Base-by-base conservation (phyloP, 2,329 filamentous ascomycete species). In the Cercospora nicotianae region DNA sequence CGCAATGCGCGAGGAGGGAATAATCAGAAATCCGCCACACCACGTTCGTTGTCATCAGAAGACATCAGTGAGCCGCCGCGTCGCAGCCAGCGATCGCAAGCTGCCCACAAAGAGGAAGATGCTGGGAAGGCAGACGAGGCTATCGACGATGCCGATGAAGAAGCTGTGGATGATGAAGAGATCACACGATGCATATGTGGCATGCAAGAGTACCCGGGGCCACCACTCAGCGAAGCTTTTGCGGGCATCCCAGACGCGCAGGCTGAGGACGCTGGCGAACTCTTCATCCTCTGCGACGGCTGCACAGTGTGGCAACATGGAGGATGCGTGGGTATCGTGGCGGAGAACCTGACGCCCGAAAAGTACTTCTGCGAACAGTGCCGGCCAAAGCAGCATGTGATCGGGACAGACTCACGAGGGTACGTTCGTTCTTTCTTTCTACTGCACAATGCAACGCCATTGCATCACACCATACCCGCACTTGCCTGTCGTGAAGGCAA, bases 241-340 rank as follows among this genome's bases (percentile, higher is more conserved):
- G 76, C 75, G 62, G 73, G 75, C 81, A 86, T 73, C n/a, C 66
- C 70, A n/a, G 84, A 86, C 69, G 76, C 83, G 71, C 84, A 92
- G 70, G 88, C 89, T 33, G 93, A 97, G 76, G 94, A 98, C 72
- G 86, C 94, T 72, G 95, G 94, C 55, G 94, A 94, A 63, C 91
- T 98, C 81, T 99, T 97, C 81, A 94, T 99, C 73, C 94, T 98
- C 83, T 99, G 95, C 86, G 95, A 98, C 81, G 86, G 92, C 72
- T 99, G 95, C 84, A 96, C 96, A 79, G 95, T 98, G 71, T 99
- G 94, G 95, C 95, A 99, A 80, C 95, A 99, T 79, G 95, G 95
- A 75, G 94, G 94, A 69, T 99, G 95, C 77, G 94, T 99, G 68
- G 94, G 95, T 69, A 97, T 99, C 76, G 93, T 96, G 83, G 95